phyloP scores from a whole-genome alignment of 805 yeast species.

The Candida succiphila region DNA sequence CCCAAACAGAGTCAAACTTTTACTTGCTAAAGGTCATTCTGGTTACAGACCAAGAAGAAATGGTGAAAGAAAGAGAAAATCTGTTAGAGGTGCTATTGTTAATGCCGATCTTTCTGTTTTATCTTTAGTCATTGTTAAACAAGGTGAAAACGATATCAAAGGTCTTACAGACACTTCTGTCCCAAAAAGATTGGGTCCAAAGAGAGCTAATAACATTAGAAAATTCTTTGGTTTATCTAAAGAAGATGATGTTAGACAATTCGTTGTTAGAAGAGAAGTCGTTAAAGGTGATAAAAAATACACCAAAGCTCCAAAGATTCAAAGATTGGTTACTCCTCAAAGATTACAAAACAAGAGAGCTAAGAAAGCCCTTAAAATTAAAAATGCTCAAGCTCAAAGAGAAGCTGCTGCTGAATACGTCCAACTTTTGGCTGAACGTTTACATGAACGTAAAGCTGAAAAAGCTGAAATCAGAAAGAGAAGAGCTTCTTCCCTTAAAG shows the following conservation, averaged over 20 bases:
- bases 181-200: constrained; percentile 99
- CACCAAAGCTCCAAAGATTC: constrained; percentile 99
- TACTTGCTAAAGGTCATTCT: constrained; percentile 88
- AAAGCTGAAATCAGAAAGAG: constrained; percentile 98
- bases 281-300: constrained; percentile 96
- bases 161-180: constrained; percentile 92
- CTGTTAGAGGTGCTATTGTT: constrained; percentile 99
- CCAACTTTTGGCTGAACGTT: constrained; percentile 95
- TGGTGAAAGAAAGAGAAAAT: constrained; percentile 99
- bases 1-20: constrained; percentile 98
- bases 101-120: constrained; percentile 95
- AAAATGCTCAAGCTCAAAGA: constrained; percentile 97
- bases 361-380: constrained; percentile 85
- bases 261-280: constrained; percentile 96
- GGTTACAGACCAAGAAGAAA: constrained; percentile 99
- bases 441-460: constrained; percentile 97
- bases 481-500: constrained; percentile 91
- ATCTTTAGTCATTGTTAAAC: constrained; percentile 89
- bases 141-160: constrained; percentile 92
- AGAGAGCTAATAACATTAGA: constrained; percentile 99
- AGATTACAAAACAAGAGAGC: constrained; percentile 98
- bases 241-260: constrained; percentile 85
- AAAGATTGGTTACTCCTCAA: constrained; percentile 98
- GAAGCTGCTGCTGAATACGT: constrained; percentile 99
- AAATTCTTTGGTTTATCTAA: constrained; percentile 97